Evolutionary conservation across 2,329 filamentous ascomycete species (phyloP).

Genomic region (Curvularia lunata): DNA sequence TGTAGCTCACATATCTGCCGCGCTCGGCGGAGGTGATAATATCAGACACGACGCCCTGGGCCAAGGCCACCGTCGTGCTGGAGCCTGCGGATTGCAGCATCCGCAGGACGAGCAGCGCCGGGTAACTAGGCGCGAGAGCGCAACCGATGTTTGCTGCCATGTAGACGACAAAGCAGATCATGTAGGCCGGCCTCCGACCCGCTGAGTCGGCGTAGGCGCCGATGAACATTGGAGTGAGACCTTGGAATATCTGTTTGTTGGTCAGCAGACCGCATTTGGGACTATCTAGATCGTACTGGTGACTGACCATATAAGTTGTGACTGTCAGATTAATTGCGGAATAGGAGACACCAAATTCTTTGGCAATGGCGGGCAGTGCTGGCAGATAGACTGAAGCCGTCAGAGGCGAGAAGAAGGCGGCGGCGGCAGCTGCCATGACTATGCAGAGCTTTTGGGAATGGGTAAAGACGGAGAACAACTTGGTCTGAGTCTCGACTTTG

Average conservation of each 20-base stretch:
- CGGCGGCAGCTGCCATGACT: not conserved
- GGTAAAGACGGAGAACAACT: not conserved
- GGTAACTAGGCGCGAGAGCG: not conserved
- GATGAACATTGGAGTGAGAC: not conserved
- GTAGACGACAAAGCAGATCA: not conserved
- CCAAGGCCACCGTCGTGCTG: not conserved
- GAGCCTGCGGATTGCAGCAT: not conserved
- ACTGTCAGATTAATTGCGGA: not conserved
- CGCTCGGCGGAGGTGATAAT: not conserved
- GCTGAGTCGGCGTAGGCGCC: slow-evolving; percentile 1
- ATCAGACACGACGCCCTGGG: not conserved
- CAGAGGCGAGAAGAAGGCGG: slow-evolving; percentile 1
- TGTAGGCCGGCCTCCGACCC: slow-evolving; percentile 3
- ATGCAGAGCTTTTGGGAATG: not conserved
- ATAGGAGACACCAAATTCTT: not conserved
- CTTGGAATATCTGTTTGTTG: not conserved
- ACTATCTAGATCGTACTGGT: not conserved
- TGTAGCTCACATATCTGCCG: slow-evolving; percentile 2
- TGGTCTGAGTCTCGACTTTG: not conserved
- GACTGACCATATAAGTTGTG: not conserved
- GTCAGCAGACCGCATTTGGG: not conserved
- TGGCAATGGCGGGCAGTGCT: not conserved
- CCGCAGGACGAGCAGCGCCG: not conserved
- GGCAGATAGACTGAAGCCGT: not conserved
- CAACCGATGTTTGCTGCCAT: not conserved